A percentile compares a stretch with the other conserved stretches of the same genome.
phyloP scores from a whole-genome alignment of 1,284 basidiomycete genomes.

The Flammula alnicola region DNA sequence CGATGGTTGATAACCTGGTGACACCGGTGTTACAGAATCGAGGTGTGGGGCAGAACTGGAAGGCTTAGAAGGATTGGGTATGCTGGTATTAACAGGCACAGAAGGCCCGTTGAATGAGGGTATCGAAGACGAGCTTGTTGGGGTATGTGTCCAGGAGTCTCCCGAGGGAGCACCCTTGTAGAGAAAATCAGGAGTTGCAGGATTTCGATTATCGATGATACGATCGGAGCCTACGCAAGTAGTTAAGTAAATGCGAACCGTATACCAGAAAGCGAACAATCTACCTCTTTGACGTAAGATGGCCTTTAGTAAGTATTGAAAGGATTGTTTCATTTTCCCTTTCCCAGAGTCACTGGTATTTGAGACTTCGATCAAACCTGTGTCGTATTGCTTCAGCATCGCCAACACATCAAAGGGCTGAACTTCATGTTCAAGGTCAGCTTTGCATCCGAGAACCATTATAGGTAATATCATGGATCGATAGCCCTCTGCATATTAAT shows the following conservation, averaged over 20 bases:
- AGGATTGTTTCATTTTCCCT: slow-evolving; percentile 65
- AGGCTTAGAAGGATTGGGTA: slow-evolving; percentile 31
- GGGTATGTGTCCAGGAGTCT: slow-evolving; percentile 52
- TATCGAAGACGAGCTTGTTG: slow-evolving; percentile 43
- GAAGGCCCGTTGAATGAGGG: slow-evolving; percentile 8
- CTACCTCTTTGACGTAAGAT: slow-evolving; percentile 61
- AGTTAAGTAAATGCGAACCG: slow-evolving; percentile 1
- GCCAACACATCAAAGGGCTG: slow-evolving; percentile 55
- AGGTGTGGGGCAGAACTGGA: slow-evolving; percentile 32
- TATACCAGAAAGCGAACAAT: slow-evolving; percentile 29
- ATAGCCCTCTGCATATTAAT: slow-evolving; percentile 56
- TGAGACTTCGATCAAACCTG: slow-evolving; percentile 72
- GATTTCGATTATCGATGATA: slow-evolving; percentile 56
- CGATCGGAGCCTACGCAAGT: slow-evolving; percentile 15
- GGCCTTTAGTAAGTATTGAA: slow-evolving; percentile 67
- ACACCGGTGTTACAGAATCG: slow-evolving; percentile 34
- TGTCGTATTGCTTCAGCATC: slow-evolving; percentile 58
- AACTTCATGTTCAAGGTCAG: slow-evolving; percentile 62
- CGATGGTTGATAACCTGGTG: slow-evolving; percentile 57
- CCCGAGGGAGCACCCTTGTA: slow-evolving; percentile 58
- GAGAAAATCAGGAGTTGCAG: slow-evolving; percentile 69
- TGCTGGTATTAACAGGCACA: slow-evolving; percentile 2
- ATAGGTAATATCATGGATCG: slow-evolving; percentile 57
- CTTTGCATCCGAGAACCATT: slow-evolving; percentile 79
- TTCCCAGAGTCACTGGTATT: slow-evolving; percentile 54